Evolutionary conservation across 345 rosid genomes (phyloP).

Genomic region (Aquilaria yunnanensis): DNA sequence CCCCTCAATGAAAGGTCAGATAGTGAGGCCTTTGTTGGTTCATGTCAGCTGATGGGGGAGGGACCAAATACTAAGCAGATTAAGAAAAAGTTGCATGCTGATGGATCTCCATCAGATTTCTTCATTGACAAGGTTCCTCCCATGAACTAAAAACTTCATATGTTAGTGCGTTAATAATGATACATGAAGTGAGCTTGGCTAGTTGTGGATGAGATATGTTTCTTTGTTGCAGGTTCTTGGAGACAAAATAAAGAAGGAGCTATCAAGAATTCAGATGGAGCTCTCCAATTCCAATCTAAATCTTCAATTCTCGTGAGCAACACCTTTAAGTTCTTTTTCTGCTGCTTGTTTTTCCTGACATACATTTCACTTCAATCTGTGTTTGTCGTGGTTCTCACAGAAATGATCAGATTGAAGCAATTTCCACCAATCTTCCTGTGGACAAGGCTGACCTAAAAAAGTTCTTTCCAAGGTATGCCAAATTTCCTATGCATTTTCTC

Average conservation of each 20-base stretch:
- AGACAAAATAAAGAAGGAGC: constrained; percentile 66
- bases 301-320: constrained; percentile 57
- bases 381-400: constrained; percentile 24
- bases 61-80: constrained; percentile 63
- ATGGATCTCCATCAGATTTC: constrained; percentile 66
- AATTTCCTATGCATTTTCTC: no score
- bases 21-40: constrained; percentile 25
- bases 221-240: constrained; percentile 44
- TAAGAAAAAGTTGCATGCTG: constrained; percentile 54
- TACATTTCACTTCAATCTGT: not conserved
- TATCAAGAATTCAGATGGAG: constrained; percentile 56
- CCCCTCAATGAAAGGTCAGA: constrained; percentile 51
- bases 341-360: not conserved
- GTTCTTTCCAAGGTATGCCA: constrained; percentile 65
- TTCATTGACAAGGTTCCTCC: constrained; percentile 58
- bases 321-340: not conserved
- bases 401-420: constrained; percentile 69
- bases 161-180: no score
- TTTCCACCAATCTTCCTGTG: constrained; percentile 72
- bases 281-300: constrained; percentile 48
- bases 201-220: not conserved
- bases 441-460: constrained; percentile 60
- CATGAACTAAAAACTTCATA: no score
- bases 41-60: constrained; percentile 39
- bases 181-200: no score